Percentiles rank a stretch among this genome's conserved stretches.
Evolutionary conservation across 805 yeast species (phyloP).

Genomic region (Zygosaccharomyces bailii): DNA sequence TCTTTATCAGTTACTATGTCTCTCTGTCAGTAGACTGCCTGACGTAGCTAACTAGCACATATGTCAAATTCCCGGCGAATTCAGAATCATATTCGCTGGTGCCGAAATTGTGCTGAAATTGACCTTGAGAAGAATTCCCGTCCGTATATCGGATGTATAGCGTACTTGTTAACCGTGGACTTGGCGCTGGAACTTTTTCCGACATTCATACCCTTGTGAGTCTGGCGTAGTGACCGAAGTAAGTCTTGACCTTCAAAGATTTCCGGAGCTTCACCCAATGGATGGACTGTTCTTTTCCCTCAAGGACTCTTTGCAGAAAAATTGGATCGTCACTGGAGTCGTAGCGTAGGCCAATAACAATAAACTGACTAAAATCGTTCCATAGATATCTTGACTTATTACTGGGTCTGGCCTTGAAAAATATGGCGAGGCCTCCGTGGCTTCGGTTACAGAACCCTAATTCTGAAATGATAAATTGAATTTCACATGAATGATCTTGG

Average conservation of each 20-base stretch:
- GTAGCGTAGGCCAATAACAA: conserved; percentile 4
- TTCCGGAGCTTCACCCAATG: conserved; percentile 11
- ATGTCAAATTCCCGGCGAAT: conserved; percentile 44
- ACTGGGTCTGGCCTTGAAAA: conserved; percentile 13
- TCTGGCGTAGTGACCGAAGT: conserved; percentile 16
- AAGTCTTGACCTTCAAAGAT: conserved; percentile 12
- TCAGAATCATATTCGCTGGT: conserved; percentile 36
- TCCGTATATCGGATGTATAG: conserved; percentile 3
- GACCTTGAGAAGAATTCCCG: conserved; percentile 11
- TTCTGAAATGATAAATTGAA: conserved; percentile 12
- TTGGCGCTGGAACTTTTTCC: background rate
- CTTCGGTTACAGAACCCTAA: conserved; percentile 5
- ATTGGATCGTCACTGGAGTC: conserved; percentile 1
- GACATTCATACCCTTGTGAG: conserved; percentile 4
- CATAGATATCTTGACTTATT: conserved; percentile 10
- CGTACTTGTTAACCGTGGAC: background rate
- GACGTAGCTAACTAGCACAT: conserved; percentile 35
- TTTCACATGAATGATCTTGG: conserved; percentile 7
- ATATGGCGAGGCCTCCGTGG: background rate
- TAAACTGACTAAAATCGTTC: conserved; percentile 2
- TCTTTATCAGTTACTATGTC: no score
- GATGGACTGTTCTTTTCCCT: conserved; percentile 4
- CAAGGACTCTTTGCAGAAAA: conserved; percentile 1
- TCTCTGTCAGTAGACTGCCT: conserved; percentile 4
- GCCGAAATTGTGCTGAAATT: conserved; percentile 45